Conservation (phyloP, 1,139 yeast species). For the Candida sp. region DNA sequence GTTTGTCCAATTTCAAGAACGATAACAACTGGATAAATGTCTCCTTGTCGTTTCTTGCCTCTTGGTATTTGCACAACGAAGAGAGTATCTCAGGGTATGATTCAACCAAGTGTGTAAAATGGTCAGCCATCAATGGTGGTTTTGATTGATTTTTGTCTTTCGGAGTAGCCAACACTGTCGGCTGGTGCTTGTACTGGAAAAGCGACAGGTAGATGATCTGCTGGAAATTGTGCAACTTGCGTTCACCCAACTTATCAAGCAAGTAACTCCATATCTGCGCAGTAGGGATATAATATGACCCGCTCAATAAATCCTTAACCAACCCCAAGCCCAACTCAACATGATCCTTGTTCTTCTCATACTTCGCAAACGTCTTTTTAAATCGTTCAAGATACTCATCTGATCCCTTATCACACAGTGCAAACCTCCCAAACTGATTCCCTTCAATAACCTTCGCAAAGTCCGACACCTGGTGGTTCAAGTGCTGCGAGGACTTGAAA, state of each 20-base stretch:
- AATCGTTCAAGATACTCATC: conserved; percentile 24
- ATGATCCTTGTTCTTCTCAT: conserved; percentile 20
- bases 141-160: not conserved
- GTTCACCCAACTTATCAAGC: conserved; percentile 27
- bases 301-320: conserved; percentile 20
- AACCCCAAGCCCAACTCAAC: conserved; percentile 25
- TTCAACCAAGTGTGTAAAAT: conserved; percentile 25
- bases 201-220: conserved; percentile 29
- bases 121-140: conserved; percentile 20
- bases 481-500: conserved; percentile 35
- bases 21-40: conserved; percentile 30
- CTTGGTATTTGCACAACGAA: conserved; percentile 31
- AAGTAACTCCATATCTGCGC: conserved; percentile 25
- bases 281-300: conserved; percentile 27
- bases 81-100: conserved; percentile 31
- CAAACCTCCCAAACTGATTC: conserved; percentile 9
- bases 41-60: conserved; percentile 19
- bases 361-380: conserved; percentile 19
- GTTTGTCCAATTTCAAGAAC: conserved; percentile 33
- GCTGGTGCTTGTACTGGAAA: conserved; percentile 24
- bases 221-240: conserved; percentile 28
- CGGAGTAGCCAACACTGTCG: conserved; percentile 22
- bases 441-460: conserved; percentile 6
- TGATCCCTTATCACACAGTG: conserved; percentile 9
- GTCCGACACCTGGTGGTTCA: conserved; percentile 31